Conservation (phyloP, 2,329 filamentous ascomycete species). For the Whalleya microplaca region DNA sequence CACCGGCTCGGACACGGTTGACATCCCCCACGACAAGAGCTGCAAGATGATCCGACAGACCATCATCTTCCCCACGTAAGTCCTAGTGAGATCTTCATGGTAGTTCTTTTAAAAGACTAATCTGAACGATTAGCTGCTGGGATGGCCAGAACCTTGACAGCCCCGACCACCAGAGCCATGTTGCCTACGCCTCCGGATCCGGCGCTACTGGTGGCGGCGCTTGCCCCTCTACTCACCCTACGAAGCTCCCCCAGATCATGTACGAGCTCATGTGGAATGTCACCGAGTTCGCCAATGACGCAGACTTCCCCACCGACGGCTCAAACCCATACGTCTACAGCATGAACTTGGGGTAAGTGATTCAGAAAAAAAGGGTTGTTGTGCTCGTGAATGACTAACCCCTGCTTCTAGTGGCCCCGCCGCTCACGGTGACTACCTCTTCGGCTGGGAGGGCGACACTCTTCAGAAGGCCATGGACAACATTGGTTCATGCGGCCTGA, state of each 20-base stretch:
- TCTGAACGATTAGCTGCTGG: conserved; percentile 47
- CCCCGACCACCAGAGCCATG: conserved; percentile 52
- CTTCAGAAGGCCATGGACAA: conserved; percentile 54
- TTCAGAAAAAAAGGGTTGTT: background rate
- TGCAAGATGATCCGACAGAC: conserved; percentile 59
- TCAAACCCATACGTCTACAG: conserved; percentile 48
- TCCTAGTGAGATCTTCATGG: background rate
- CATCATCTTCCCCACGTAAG: conserved; percentile 52
- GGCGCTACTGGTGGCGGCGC: conserved; percentile 51
- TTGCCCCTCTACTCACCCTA: conserved; percentile 50
- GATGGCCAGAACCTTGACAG: conserved; percentile 53
- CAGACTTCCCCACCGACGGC: conserved; percentile 48
- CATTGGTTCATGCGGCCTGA: conserved; percentile 46
- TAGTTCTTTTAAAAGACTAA: background rate
- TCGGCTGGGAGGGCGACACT: conserved; percentile 53
- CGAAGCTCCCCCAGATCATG: conserved; percentile 53
- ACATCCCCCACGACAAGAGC: conserved; percentile 47
- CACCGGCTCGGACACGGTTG: conserved; percentile 53
- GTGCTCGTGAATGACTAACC: background rate
- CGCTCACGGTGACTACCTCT: conserved; percentile 56
- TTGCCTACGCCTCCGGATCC: conserved; percentile 48
- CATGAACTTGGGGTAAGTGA: conserved; percentile 47
- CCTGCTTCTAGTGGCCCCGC: conserved; percentile 44
- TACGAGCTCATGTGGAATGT: conserved; percentile 54
- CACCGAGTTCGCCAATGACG: conserved; percentile 45